A percentile compares a stretch with the other conserved stretches of the same genome.
phyloP scores from a whole-genome alignment of 495 filamentous ascomycete genomes.

The Trichoderma reesei region DNA sequence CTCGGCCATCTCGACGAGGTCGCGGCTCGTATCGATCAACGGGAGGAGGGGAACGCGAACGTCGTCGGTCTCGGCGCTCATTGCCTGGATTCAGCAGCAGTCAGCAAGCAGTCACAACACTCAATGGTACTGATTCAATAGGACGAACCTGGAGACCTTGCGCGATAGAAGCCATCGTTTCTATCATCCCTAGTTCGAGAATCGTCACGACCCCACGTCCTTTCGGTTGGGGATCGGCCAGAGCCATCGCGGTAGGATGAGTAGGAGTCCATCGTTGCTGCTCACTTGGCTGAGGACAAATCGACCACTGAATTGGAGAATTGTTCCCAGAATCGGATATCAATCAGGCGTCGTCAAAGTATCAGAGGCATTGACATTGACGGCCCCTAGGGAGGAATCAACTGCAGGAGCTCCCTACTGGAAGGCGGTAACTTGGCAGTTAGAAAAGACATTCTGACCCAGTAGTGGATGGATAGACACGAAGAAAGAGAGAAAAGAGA shows the following conservation, averaged over 20 bases:
- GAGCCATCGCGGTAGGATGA: constrained; percentile 31
- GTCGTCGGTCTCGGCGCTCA: constrained; percentile 39
- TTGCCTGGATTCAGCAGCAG: constrained; percentile 16
- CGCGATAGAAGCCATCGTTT: constrained; percentile 43
- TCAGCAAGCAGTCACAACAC: neutral
- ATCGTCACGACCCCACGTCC: constrained; percentile 43
- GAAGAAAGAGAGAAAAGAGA: neutral
- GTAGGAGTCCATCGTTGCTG: constrained; percentile 34
- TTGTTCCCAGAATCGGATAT: neutral
- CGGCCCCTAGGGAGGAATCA: neutral
- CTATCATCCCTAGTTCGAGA: constrained; percentile 36
- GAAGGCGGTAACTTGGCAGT: neutral
- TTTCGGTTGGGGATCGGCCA: constrained; percentile 41
- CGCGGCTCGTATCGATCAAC: constrained; percentile 67
- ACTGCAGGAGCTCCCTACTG: neutral
- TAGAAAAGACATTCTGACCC: constrained; percentile 9
- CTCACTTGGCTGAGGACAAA: neutral
- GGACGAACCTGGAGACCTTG: constrained; percentile 46
- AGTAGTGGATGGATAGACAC: neutral
- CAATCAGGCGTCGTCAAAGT: neutral
- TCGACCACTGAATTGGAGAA: neutral
- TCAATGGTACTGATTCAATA: neutral
- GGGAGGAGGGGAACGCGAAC: constrained; percentile 61
- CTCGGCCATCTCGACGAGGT: constrained; percentile 33
- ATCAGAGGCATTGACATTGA: neutral